Evolutionary conservation across 2,329 filamentous ascomycete species (phyloP).

Genomic region (Arthroderma sp.): DNA sequence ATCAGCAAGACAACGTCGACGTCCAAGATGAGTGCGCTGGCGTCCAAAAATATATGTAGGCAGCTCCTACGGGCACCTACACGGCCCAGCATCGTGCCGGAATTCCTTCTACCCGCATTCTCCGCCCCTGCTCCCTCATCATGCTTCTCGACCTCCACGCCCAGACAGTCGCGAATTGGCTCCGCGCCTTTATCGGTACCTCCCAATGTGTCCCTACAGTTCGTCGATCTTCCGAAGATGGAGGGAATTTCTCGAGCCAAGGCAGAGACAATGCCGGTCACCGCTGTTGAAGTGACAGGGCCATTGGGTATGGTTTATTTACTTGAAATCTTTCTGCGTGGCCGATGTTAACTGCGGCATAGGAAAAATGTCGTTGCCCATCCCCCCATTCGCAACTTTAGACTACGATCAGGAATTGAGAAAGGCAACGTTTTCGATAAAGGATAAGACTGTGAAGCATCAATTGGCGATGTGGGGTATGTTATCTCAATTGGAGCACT

Average conservation of each 20-base stretch:
- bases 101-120: conserved; percentile 62
- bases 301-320: conserved; percentile 50
- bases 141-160: conserved; percentile 59
- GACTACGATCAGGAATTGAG: conserved; percentile 50
- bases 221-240: conserved; percentile 49
- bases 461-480: conserved; percentile 96
- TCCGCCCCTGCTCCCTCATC: conserved; percentile 31
- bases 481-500: conserved; percentile 15
- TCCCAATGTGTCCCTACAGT: conserved; percentile 62
- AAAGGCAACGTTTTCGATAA: conserved; percentile 55
- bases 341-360: conserved; percentile 4
- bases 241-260: conserved; percentile 46
- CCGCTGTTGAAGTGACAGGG: conserved; percentile 58
- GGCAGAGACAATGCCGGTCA: conserved; percentile 49
- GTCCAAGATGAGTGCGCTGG: conserved; percentile 11
- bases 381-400: conserved; percentile 68
- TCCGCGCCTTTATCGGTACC: conserved; percentile 67
- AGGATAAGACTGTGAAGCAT: conserved; percentile 53
- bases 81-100: conserved; percentile 45
- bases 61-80: conserved; percentile 39
- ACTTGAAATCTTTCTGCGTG: background rate
- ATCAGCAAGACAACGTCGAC: background rate
- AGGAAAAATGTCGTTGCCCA: conserved; percentile 62
- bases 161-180: conserved; percentile 69
- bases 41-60: conserved; percentile 47